A percentile compares a stretch with the other conserved stretches of the same genome.
These are phyloP conservation scores for Pythium rishiriense DNA, from an alignment of 352 stramenopile species.

Conservation along the genomic window DNA sequence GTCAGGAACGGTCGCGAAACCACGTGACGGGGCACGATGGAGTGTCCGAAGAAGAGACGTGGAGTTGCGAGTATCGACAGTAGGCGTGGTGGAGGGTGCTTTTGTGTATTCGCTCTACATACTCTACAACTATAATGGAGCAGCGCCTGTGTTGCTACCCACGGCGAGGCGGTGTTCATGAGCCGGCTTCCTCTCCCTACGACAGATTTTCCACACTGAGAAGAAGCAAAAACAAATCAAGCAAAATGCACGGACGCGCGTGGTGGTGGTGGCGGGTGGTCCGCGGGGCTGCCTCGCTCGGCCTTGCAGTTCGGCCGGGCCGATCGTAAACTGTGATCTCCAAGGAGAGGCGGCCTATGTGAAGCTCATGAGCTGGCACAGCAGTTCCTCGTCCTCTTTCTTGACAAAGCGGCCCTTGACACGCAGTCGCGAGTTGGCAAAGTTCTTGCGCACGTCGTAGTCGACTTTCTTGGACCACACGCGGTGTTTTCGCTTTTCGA, in stretches of 20 bases:
- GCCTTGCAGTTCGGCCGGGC: neutral
- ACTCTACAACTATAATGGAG: conserved; percentile 20
- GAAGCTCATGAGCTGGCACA: conserved; percentile 82
- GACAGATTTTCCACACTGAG: conserved; percentile 2
- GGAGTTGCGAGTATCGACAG: neutral
- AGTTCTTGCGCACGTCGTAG: conserved; percentile 99
- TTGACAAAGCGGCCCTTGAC: conserved; percentile 99
- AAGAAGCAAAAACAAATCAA: conserved; percentile 3
- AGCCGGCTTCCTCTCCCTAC: neutral
- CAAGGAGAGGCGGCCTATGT: conserved; percentile 38
- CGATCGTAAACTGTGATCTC: too few species aligned
- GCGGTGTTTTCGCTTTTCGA: conserved; percentile 91
- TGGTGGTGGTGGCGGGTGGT: neutral
- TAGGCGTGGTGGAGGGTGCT: neutral
- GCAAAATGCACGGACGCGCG: neutral
- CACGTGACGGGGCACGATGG: neutral
- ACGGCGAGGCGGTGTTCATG: conserved; percentile 2
- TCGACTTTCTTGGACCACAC: conserved; percentile 98
- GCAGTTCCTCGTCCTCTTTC: conserved; percentile 96
- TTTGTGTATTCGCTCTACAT: conserved; percentile 21
- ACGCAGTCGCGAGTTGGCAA: conserved; percentile 96
- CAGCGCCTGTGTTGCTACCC: conserved; percentile 15
- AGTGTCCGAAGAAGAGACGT: neutral
- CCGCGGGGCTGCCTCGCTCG: neutral
- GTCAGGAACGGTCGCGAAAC: neutral